Evolutionary conservation across 2,329 filamentous ascomycete genomes (phyloP), one percentile per base, ranked within the genome.

Genomic region (Rutstroemia sydowiana): DNA sequence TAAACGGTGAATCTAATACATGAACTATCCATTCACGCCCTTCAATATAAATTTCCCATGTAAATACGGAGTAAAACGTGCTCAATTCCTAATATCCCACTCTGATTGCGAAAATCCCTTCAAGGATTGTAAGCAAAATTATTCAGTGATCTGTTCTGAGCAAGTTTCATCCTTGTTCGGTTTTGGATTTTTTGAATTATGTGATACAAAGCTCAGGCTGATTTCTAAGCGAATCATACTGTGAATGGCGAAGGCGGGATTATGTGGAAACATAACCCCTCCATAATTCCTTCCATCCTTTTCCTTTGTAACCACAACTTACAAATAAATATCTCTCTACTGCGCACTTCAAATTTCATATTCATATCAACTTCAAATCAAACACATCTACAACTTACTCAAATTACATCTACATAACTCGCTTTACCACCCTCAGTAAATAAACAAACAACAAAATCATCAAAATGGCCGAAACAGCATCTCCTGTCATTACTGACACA

Each of bases 111-210:
- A 16, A 16, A 18, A 41, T 20, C 20, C 3, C 10, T 21, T 20
- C 18, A 13, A 21, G 18, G 30, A 13, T 32, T 32, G 30, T 7
- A 32, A 4, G 9, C 16, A 41, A 9, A 28, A 3, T 36, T 11
- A n/a, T 26, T 37, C 11, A 23, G 23, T 26, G 32, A 45, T 45
- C 41, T 51, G 48, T 51, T 39, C 32, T 51, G 48, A 51, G 48
- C 48, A 51, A 39, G 48, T 51, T 51, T 51, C 32, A 45, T 45
- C 31, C 31, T 51, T 45, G 48, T 45, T 49, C 34, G 23, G 37
- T 10, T 18, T 10, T 21, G 14, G 20, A 20, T 11, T 28, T 23
- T 21, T 45, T 18, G 31, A 14, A 14, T 16, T 36, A n/a, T n/a
- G n/a, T n/a, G n/a, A n/a, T n/a, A n/a, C n/a, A n/a, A n/a, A n/a